Evolutionary conservation across 805 yeast genomes (phyloP), one percentile per base, ranked within the genome.

Genomic region (Lachancea dasiensis): DNA sequence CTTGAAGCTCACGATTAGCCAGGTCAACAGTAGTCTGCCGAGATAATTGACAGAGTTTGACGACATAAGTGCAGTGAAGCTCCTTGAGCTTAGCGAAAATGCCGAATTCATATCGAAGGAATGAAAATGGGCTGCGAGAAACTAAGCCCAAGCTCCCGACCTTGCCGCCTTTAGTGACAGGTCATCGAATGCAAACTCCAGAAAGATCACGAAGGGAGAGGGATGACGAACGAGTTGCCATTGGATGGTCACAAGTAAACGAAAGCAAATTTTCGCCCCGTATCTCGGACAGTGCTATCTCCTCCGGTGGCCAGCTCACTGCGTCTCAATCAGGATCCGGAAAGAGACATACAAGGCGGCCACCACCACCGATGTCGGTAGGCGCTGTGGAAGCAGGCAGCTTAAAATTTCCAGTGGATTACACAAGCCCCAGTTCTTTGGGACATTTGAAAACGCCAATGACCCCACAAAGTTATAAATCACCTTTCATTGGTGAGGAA

Each of bases 11-110:
- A 26, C 13, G 29, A 6, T n/a, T n/a, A n/a, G n/a, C n/a, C n/a
- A n/a, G n/a, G n/a, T n/a, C n/a, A n/a, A n/a, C n/a, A n/a, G n/a
- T n/a, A n/a, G n/a, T n/a, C n/a, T n/a, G n/a, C n/a, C n/a, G n/a
- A n/a, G n/a, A n/a, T n/a, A n/a, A n/a, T n/a, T n/a, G n/a, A n/a
- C n/a, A n/a, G n/a, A n/a, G n/a, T n/a, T n/a, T n/a, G n/a, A n/a
- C n/a, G n/a, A n/a, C n/a, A n/a, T n/a, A n/a, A n/a, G 15, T 9
- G 7, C 15, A 14, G 13, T 26, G 13, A 9, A n/a, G 24, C 24
- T 8, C 24, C 24, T 22, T 22, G 7, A 69, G 63, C 74, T 69
- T 70, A 73, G 74, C 73, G 73, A 69, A 64, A 70, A 61, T 67
- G 72, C 67, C 73, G 23, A n/a, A 13, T 18, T 26, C 18, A n/a